A percentile compares a stretch with the other conserved stretches of the same genome.
Conservation (phyloP, 2,329 filamentous ascomycete species). For the Arthrobotrys iridis region DNA sequence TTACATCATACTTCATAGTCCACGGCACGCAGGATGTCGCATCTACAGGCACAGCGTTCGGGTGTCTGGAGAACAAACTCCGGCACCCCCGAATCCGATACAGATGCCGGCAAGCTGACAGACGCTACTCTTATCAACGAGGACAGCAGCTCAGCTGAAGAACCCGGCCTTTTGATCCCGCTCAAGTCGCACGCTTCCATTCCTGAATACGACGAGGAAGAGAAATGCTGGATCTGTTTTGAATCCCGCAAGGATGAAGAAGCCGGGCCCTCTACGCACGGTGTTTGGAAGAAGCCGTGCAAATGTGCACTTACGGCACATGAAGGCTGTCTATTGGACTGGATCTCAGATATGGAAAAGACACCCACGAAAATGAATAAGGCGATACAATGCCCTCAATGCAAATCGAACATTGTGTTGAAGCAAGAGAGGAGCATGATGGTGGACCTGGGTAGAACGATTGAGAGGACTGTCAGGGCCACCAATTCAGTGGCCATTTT, state of each 20-base stretch:
- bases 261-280: conserved; percentile 63
- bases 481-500: conserved; percentile 74
- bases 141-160: conserved; percentile 46
- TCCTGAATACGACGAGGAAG: conserved; percentile 49
- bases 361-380: conserved; percentile 61
- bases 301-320: conserved; percentile 90
- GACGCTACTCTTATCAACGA: conserved; percentile 44
- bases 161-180: conserved; percentile 40
- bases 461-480: conserved; percentile 69
- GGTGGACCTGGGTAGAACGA: conserved; percentile 72
- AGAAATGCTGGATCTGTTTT: conserved; percentile 76
- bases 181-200: conserved; percentile 29
- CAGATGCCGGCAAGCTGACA: conserved; percentile 30
- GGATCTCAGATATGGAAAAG: conserved; percentile 80
- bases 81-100: conserved; percentile 28
- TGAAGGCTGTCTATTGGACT: conserved; percentile 86
- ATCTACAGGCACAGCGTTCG: conserved; percentile 46
- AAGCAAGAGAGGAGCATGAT: conserved; percentile 78
- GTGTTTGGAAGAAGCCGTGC: conserved; percentile 84
- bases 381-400: conserved; percentile 85
- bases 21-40: conserved; percentile 27
- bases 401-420: conserved; percentile 81
- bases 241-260: conserved; percentile 72
- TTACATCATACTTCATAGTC: neutral
- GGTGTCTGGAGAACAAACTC: conserved; percentile 20